A percentile compares a stretch with the other conserved stretches of the same genome.
Conservation (phyloP, 78 protist genomes). For the Dictyostelium citrinum region DNA sequence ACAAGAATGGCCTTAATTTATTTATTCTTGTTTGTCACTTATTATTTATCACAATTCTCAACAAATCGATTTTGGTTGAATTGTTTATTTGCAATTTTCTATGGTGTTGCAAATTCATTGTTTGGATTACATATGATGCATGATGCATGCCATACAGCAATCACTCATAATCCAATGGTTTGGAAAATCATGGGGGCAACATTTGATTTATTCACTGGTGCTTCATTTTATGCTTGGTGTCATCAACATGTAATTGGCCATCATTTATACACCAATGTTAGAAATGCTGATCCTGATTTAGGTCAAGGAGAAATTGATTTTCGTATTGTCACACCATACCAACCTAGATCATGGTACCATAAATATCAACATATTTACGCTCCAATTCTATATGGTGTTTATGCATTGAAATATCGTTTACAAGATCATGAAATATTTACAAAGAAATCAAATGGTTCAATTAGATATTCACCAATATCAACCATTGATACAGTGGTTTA, state of each 20-base stretch:
- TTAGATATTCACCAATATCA: constrained; percentile 23
- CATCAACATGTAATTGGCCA: constrained; percentile 77
- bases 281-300: constrained; percentile 60
- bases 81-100: constrained; percentile 1
- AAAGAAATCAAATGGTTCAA: constrained; percentile 10
- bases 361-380: constrained; percentile 79
- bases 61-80: neutral
- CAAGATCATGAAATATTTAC: constrained; percentile 18
- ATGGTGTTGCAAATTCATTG: constrained; percentile 5
- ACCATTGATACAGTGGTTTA: neutral
- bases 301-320: constrained; percentile 64
- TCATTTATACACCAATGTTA: constrained; percentile 59
- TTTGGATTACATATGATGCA: constrained; percentile 51
- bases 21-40: neutral
- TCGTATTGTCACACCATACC: constrained; percentile 50
- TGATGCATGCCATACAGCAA: constrained; percentile 47
- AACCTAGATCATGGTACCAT: constrained; percentile 31
- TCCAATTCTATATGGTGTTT: constrained; percentile 72
- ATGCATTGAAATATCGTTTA: constrained; percentile 37
- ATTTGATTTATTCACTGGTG: constrained; percentile 54
- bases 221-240: constrained; percentile 37
- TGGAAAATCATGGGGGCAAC: constrained; percentile 23
- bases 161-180: constrained; percentile 12
- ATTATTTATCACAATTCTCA: neutral
- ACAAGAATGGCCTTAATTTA: constrained; percentile 9